A percentile compares a stretch with the other conserved stretches of the same genome.
Conservation (phyloP, 306 rosid genomes). For the Ochetophila trinervis region DNA sequence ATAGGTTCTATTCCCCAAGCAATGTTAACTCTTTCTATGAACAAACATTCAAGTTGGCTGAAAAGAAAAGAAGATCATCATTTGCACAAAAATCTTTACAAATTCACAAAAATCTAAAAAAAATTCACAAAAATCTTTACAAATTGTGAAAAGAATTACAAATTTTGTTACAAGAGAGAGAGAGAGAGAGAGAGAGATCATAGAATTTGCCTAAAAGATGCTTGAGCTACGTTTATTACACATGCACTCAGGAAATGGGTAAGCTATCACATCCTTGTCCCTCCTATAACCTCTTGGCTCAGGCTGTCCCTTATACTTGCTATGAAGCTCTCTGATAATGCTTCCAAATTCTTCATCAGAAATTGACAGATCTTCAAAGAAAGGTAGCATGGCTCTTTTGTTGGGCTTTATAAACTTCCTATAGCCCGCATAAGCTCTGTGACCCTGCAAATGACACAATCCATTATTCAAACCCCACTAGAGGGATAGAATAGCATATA, state of each 20-base stretch:
- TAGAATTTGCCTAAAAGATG: constrained; percentile 16
- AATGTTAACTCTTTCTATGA: too few relatives aligned
- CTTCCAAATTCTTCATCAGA: constrained; percentile 37
- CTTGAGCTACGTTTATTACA: constrained; percentile 23
- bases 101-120: neutral
- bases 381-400: constrained; percentile 40
- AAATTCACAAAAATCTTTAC: neutral
- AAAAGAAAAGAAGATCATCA: too few relatives aligned
- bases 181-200: neutral
- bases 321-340: constrained; percentile 37
- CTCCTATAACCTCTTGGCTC: constrained; percentile 38
- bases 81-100: too few relatives aligned
- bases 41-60: too few relatives aligned
- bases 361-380: constrained; percentile 31
- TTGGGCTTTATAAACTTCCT: constrained; percentile 54
- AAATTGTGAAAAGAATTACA: neutral
- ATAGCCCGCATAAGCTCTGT: constrained; percentile 49
- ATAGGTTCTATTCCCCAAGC: too few relatives aligned
- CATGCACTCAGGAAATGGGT: constrained; percentile 54
- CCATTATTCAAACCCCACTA: neutral
- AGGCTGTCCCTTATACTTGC: constrained; percentile 37
- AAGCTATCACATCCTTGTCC: constrained; percentile 47
- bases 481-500: too few relatives aligned
- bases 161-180: too few relatives aligned
- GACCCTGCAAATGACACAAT: constrained; percentile 31